Conservation (phyloP, 2,329 filamentous ascomycete species). For the Xylariaceae sp. region DNA sequence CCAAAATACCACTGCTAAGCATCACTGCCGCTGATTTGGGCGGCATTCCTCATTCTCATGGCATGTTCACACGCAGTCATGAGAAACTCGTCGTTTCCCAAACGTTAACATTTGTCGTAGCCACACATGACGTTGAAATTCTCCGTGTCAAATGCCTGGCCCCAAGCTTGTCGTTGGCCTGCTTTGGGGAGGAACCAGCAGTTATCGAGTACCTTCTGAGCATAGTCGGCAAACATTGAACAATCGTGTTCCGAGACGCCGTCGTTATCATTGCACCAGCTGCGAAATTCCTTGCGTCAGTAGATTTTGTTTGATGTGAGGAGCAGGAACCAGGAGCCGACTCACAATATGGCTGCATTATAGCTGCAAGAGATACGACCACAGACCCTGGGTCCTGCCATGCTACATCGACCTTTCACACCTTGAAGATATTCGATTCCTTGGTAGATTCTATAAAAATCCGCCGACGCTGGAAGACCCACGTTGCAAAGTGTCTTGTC, state of each 20-base stretch:
- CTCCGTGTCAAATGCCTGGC: too few species aligned
- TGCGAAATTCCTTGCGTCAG: not conserved
- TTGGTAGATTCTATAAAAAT: not conserved
- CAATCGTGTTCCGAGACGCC: not conserved
- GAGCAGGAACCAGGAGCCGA: not conserved
- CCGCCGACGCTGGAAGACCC: not conserved
- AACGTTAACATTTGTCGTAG: too few species aligned
- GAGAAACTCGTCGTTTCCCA: too few species aligned
- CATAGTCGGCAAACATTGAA: not conserved
- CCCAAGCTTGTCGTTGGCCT: too few species aligned
- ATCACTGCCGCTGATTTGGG: slow-evolving; percentile 14
- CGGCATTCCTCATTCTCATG: not conserved
- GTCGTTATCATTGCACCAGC: not conserved
- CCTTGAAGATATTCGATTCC: not conserved
- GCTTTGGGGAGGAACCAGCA: too few species aligned
- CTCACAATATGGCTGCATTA: not conserved
- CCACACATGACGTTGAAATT: too few species aligned
- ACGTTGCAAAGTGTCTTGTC: not conserved
- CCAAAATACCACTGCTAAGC: slow-evolving; percentile 10
- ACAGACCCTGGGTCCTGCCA: not conserved
- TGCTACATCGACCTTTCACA: not conserved
- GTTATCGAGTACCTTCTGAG: not conserved
- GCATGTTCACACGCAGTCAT: too few species aligned
- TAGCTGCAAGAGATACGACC: not conserved
- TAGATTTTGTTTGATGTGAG: not conserved